Evolutionary conservation across 768 basidiomycete species (phyloP).

Genomic region (Pleurotus tuber-regium): DNA sequence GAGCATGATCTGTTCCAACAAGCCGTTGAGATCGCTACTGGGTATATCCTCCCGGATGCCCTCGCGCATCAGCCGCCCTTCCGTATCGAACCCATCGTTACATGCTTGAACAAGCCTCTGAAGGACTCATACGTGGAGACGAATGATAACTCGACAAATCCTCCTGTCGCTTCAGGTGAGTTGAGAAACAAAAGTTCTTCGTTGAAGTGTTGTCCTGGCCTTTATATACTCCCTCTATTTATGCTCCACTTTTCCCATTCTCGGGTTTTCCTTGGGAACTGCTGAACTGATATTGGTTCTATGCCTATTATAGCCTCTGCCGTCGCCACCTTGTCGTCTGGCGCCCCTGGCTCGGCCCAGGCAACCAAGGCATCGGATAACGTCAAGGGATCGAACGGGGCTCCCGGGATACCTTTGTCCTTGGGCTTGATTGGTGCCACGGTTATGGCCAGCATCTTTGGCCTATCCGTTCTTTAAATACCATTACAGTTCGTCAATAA

Average conservation of each 20-base stretch:
- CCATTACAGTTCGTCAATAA: no score
- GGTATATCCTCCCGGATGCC: conserved; percentile 81
- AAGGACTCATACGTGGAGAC: conserved; percentile 79
- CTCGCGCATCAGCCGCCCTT: conserved; percentile 63
- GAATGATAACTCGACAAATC: conserved; percentile 65
- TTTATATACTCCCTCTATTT: conserved; percentile 4
- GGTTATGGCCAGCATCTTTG: neutral
- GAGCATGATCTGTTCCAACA: conserved; percentile 86
- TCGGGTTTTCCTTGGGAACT: no score
- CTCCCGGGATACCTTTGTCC: neutral
- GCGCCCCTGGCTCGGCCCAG: conserved; percentile 30
- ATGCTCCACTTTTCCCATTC: neutral
- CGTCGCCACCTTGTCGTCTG: conserved; percentile 25
- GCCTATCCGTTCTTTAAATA: neutral
- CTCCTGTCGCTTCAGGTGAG: conserved; percentile 32
- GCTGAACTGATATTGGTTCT: conserved; percentile 49
- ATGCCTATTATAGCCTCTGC: conserved; percentile 32
- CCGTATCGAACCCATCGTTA: conserved; percentile 66
- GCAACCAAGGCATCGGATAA: conserved; percentile 18
- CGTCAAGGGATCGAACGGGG: neutral
- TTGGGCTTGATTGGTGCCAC: conserved; percentile 1
- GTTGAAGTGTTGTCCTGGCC: neutral
- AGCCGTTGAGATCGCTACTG: conserved; percentile 79
- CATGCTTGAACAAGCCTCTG: conserved; percentile 57
- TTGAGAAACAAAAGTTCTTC: conserved; percentile 9